A percentile compares a stretch with the other conserved stretches of the same genome.
Evolutionary conservation across 1,139 yeast species (phyloP).

Genomic region (Yamadazyma jaroonii): DNA sequence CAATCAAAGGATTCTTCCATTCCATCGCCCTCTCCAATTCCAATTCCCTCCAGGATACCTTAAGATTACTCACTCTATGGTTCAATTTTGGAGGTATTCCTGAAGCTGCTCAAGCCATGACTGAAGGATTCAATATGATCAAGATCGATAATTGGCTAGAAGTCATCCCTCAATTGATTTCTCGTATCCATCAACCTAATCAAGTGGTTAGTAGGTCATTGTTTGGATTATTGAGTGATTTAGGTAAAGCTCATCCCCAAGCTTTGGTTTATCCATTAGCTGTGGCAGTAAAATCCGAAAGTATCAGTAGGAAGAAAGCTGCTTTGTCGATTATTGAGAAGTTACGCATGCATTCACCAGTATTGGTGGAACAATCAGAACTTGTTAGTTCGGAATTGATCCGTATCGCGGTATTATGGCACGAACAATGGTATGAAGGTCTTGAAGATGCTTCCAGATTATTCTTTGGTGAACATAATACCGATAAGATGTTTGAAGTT

Average conservation of each 20-base stretch:
- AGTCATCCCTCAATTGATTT: constrained; percentile 91
- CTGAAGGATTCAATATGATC: constrained; percentile 87
- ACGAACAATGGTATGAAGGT: constrained; percentile 98
- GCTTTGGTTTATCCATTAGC: constrained; percentile 94
- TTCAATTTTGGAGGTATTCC: constrained; percentile 91
- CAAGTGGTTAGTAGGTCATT: constrained; percentile 78
- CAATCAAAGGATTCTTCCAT: constrained; percentile 92
- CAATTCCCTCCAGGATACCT: constrained; percentile 87
- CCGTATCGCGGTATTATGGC: constrained; percentile 95
- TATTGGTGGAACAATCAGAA: constrained; percentile 87
- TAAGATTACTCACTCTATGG: constrained; percentile 89
- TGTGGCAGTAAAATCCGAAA: constrained; percentile 94
- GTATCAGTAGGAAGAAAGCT: constrained; percentile 84
- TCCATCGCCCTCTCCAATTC: constrained; percentile 86
- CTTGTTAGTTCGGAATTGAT: constrained; percentile 91
- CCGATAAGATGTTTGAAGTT: constrained; percentile 91
- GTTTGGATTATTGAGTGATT: constrained; percentile 75
- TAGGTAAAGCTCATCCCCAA: constrained; percentile 96
- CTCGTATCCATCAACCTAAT: constrained; percentile 95
- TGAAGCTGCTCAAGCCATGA: constrained; percentile 88
- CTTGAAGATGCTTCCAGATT: constrained; percentile 93
- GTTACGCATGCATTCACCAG: constrained; percentile 84
- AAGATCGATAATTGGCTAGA: constrained; percentile 93
- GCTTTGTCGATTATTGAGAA: constrained; percentile 89
- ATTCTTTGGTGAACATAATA: constrained; percentile 91